A percentile compares a stretch with the other conserved stretches of the same genome.
These are phyloP conservation scores for Talaromyces marneffei DNA, from an alignment of 2,329 filamentous ascomycete genomes.

Conservation along the genomic window DNA sequence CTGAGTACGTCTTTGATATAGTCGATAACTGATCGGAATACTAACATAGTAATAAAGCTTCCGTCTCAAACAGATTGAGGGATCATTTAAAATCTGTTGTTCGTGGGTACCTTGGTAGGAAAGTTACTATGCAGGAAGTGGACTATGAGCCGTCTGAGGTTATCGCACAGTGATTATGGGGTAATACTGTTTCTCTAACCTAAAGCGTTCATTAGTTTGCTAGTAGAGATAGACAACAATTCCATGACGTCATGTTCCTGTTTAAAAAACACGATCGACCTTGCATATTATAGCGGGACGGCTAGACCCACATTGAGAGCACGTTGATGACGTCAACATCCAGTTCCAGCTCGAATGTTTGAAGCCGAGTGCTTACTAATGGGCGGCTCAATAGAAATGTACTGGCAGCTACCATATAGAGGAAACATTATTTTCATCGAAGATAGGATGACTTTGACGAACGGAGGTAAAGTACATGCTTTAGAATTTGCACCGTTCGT, in stretches of 20 bases:
- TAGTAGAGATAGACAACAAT: background rate
- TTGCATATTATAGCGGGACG: background rate
- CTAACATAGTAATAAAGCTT: conserved; percentile 1
- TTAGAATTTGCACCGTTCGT: background rate
- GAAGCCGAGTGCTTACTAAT: background rate
- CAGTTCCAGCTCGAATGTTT: background rate
- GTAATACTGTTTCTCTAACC: background rate
- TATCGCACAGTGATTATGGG: background rate
- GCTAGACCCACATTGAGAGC: background rate
- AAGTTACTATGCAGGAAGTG: background rate
- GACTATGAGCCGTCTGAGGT: background rate
- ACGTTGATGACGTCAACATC: background rate
- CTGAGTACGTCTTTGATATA: background rate
- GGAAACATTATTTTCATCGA: background rate
- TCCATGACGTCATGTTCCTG: background rate
- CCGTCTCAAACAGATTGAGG: background rate
- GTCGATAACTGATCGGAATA: background rate
- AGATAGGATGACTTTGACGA: background rate
- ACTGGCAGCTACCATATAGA: background rate
- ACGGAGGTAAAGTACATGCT: background rate
- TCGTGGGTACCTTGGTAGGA: background rate
- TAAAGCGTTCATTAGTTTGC: background rate
- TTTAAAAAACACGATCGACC: background rate
- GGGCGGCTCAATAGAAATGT: background rate
- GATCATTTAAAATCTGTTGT: background rate